phyloP scores from a whole-genome alignment of 164 flowering plant genomes.

The Echeveria elegans region DNA sequence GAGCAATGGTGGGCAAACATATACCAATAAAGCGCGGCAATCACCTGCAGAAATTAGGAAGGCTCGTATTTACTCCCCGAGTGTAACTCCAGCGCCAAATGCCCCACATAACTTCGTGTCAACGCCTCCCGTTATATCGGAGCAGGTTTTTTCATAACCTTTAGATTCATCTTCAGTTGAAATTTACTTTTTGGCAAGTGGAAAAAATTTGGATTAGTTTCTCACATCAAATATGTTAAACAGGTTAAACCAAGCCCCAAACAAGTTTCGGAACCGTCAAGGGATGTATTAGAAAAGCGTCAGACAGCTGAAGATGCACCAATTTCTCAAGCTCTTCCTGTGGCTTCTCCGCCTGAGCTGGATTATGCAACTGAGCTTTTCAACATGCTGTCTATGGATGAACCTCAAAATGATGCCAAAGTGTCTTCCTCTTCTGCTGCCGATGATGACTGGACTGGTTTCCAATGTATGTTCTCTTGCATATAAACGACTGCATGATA shows the following conservation, averaged over 20 bases:
- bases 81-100: not conserved
- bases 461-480: constrained; percentile 18
- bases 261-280: constrained; percentile 10
- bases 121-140: constrained; percentile 11
- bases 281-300: constrained; percentile 11
- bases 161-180: not conserved
- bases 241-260: constrained; percentile 20
- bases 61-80: constrained; percentile 10
- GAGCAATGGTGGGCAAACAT: constrained; percentile 11
- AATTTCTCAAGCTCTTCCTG: not conserved
- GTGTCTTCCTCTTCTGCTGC: constrained; percentile 13
- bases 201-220: not conserved
- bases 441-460: constrained; percentile 6
- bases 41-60: constrained; percentile 15
- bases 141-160: constrained; percentile 16
- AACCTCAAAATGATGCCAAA: constrained; percentile 13
- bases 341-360: constrained; percentile 17
- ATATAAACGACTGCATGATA: not conserved
- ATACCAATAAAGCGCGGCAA: constrained; percentile 7
- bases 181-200: not conserved
- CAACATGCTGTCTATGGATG: constrained; percentile 22
- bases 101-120: constrained; percentile 6
- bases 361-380: constrained; percentile 35
- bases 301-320: constrained; percentile 7
- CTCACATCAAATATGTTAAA: not conserved